Conservation (phyloP, 179 eudicot species). For the Beta macrorhiza region DNA sequence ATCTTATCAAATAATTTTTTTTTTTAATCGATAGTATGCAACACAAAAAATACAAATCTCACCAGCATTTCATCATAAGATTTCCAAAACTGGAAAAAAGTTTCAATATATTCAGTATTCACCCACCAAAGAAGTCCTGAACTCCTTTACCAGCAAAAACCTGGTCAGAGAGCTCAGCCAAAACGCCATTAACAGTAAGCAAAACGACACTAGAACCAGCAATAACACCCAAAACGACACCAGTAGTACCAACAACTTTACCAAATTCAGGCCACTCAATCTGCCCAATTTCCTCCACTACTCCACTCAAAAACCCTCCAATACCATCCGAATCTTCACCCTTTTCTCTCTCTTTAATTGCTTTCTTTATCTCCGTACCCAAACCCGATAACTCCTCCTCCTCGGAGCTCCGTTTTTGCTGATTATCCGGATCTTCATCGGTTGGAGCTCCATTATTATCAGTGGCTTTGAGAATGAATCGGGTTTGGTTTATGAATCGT, state of each 20-base stretch:
- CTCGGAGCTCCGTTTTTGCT: conserved; percentile 7
- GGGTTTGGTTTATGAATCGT: conserved; percentile 3
- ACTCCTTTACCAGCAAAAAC: conserved; percentile 86
- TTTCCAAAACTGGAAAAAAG: too few relatives aligned
- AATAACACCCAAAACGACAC: conserved; percentile 76
- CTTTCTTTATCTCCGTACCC: conserved; percentile 48
- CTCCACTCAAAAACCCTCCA: conserved; percentile 44
- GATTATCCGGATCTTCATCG: conserved; percentile 10
- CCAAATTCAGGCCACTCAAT: conserved; percentile 72
- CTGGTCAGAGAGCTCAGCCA: conserved; percentile 83
- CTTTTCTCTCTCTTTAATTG: conserved; percentile 43
- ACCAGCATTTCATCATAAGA: too few relatives aligned
- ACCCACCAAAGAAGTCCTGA: conserved; percentile 78
- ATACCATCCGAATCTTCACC: conserved; percentile 12
- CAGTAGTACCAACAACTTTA: conserved; percentile 68
- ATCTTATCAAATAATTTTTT: too few relatives aligned
- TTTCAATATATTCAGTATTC: background rate
- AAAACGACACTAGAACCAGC: conserved; percentile 88
- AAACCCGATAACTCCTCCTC: conserved; percentile 37
- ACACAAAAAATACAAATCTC: too few relatives aligned
- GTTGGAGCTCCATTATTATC: conserved; percentile 34
- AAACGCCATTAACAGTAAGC: conserved; percentile 77
- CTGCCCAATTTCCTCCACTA: conserved; percentile 56
- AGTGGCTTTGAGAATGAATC: conserved; percentile 17
- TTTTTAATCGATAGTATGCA: too few relatives aligned